phyloP scores from a whole-genome alignment of 345 rosid species.

The Conringia planisiliqua region DNA sequence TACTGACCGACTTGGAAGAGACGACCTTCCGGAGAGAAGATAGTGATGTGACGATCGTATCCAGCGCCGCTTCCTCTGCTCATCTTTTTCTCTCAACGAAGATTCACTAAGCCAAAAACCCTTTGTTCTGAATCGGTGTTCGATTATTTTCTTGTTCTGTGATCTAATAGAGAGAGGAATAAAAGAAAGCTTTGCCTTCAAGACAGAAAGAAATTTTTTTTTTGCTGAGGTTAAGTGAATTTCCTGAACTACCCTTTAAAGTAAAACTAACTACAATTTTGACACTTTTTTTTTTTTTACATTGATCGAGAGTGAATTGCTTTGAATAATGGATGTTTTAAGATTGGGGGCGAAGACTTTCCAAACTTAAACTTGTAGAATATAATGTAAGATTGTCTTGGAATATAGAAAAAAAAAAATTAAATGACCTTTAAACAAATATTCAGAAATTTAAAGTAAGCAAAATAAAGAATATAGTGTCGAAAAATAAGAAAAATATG shows the following conservation, averaged over 20 bases:
- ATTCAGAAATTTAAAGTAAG: no score
- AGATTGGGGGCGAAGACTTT: no score
- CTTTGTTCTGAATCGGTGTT: not conserved
- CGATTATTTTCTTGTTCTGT: not conserved
- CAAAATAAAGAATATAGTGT: no score
- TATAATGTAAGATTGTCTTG: no score
- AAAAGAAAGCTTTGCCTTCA: constrained; percentile 31
- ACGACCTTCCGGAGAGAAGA: constrained; percentile 89
- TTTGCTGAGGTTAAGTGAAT: not conserved
- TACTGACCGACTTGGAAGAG: constrained; percentile 82
- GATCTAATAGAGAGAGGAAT: constrained; percentile 2
- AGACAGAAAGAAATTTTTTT: constrained; percentile 11
- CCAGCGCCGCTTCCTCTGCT: constrained; percentile 89
- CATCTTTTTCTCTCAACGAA: constrained; percentile 34
- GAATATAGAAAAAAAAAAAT: no score
- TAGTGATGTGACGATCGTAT: constrained; percentile 84
- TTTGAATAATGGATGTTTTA: no score
- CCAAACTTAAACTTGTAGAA: no score
- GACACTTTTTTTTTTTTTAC: no score
- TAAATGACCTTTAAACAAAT: no score
- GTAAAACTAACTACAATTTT: not conserved
- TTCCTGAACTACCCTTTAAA: not conserved
- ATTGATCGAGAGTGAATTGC: no score
- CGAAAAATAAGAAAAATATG: no score
- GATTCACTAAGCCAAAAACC: not conserved